A percentile compares a stretch with the other conserved stretches of the same genome.
Evolutionary conservation across 2,329 filamentous ascomycete genomes (phyloP).

Genomic region (Stagonosporopsis vannaccii): DNA sequence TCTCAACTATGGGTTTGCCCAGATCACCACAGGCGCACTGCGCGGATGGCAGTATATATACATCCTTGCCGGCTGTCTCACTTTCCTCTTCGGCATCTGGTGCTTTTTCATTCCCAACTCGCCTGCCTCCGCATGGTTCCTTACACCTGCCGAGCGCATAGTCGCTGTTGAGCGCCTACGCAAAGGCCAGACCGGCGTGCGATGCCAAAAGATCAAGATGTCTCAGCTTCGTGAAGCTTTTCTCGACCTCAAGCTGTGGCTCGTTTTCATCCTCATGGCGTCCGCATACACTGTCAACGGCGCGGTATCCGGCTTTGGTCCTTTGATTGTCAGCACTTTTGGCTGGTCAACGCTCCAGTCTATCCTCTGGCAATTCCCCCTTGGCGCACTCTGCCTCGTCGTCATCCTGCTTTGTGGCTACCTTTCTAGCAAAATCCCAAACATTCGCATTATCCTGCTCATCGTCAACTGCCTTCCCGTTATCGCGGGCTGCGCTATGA

Average conservation of each 20-base stretch:
- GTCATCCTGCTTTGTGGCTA: slow-evolving; percentile 72
- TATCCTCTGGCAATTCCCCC: slow-evolving; percentile 71
- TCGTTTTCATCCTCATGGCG: slow-evolving; percentile 50
- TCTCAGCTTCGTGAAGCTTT: slow-evolving; percentile 61
- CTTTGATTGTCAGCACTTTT: slow-evolving; percentile 50
- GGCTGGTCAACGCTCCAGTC: slow-evolving; percentile 52
- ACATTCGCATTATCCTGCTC: slow-evolving; percentile 71
- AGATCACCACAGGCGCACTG: slow-evolving; percentile 45
- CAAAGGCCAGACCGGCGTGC: slow-evolving; percentile 59
- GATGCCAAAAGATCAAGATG: slow-evolving; percentile 59
- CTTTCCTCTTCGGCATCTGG: slow-evolving; percentile 67
- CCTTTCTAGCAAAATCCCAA: slow-evolving; percentile 65
- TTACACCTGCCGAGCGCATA: slow-evolving; percentile 67
- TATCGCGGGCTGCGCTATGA: slow-evolving; percentile 75
- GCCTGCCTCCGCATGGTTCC: slow-evolving; percentile 73
- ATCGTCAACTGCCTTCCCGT: slow-evolving; percentile 73
- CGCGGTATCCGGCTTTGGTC: slow-evolving; percentile 51
- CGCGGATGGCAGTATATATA: slow-evolving; percentile 73
- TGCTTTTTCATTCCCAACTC: slow-evolving; percentile 73
- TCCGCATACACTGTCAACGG: slow-evolving; percentile 66
- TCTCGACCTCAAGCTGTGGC: slow-evolving; percentile 54
- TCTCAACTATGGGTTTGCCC: slow-evolving; percentile 49
- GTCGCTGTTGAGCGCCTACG: slow-evolving; percentile 58
- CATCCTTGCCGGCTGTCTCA: slow-evolving; percentile 65
- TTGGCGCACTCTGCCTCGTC: slow-evolving; percentile 72